phyloP scores from a whole-genome alignment of 345 rosid species.

The Anastatica hierochuntica region DNA sequence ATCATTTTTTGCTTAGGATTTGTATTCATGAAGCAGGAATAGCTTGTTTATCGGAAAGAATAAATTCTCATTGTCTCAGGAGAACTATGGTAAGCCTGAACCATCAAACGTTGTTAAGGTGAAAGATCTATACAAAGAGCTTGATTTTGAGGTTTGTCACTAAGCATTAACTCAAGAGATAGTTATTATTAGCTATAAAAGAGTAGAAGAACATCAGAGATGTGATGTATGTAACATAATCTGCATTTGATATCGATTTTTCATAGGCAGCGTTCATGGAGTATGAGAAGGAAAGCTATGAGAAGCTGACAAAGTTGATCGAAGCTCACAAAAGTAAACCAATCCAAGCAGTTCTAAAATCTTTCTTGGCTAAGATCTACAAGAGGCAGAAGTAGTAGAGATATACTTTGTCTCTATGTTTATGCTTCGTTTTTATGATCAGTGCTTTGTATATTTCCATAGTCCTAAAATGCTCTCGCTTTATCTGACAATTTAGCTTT shows the following conservation, averaged over 20 bases:
- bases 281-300: constrained; percentile 69
- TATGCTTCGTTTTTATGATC: no score
- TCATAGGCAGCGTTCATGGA: constrained; percentile 55
- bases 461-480: no score
- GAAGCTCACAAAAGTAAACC: constrained; percentile 65
- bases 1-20: not conserved
- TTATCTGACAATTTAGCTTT: no score
- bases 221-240: no score
- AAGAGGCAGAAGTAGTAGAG: constrained; percentile 72
- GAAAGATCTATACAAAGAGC: constrained; percentile 58
- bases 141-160: constrained; percentile 54
- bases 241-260: no score
- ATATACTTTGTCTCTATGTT: no score
- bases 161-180: no score
- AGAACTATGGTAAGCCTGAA: constrained; percentile 66
- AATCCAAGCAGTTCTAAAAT: constrained; percentile 74
- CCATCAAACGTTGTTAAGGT: constrained; percentile 51
- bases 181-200: no score
- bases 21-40: constrained; percentile 14
- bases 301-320: constrained; percentile 44
- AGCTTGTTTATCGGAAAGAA: no score
- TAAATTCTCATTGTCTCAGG: constrained; percentile 34
- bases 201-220: not conserved
- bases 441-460: no score
- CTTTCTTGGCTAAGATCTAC: constrained; percentile 79